Evolutionary conservation across 169 alveolate genomes (phyloP), one percentile per base, ranked within the genome.

Genomic region (Plasmodium malariae): DNA sequence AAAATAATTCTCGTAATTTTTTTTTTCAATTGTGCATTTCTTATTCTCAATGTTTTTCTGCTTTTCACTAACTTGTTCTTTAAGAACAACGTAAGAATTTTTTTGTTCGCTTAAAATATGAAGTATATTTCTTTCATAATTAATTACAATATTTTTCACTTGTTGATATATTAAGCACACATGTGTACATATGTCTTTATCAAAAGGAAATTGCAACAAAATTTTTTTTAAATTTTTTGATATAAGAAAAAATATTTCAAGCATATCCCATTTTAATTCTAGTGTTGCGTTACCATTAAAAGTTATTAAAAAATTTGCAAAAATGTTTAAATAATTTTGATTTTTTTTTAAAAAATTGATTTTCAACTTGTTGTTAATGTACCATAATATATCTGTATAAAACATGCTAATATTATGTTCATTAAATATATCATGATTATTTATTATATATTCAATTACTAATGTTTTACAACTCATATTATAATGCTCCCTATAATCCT

Each of bases 121-220:
- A 49, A 40, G 19, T 67, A 83, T 57, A 14, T 28, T 36, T n/a
- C 40, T 57, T 68, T 70, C 87, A 72, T 86, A 86, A 69, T 32
- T 24, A 55, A 37, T 49, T 59, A 86, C 59, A 74, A 86, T 60
- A 86, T 86, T 19, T 40, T 69, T 86, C 32, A 86, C 37, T 72
- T 68, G 74, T 40, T 86, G 87, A 36, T 86, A 57, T 49, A 86
- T 70, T 63, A 86, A 86, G 57, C 92, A 86, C 30, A 86, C 72
- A 69, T 86, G 92, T 86, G 92, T 86, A 62, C 92, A 86, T 57
- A 86, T 86, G 55, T 86, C 92, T 71, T 86, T 86, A 36, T 86
- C 92, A 70, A 86, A 86, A 36, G 92, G 92, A 57, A 86, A 86
- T 26, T 69, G 86, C 26, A 57, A 86, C 40, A 86, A 36, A 40